phyloP scores from a whole-genome alignment of 306 rosid genomes.

The Lotus japonicus region DNA sequence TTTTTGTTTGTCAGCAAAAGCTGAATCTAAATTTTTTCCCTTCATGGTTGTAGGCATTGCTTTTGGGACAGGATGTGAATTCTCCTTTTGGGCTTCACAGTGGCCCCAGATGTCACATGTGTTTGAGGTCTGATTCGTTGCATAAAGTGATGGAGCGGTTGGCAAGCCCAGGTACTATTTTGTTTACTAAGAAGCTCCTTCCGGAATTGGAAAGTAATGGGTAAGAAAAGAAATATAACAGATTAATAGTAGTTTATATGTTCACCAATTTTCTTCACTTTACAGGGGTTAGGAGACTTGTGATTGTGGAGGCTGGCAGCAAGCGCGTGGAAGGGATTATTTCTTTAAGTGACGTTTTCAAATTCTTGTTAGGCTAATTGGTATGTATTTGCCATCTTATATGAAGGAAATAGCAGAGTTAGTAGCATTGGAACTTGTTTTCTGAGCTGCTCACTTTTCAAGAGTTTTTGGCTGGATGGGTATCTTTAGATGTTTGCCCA shows the following conservation, averaged over 20 bases:
- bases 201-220: neutral
- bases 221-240: neutral
- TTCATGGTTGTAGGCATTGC: slow-evolving; percentile 52
- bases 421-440: slow-evolving; percentile 20
- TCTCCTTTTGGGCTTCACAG: slow-evolving; percentile 39
- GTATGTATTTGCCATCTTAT: slow-evolving; percentile 7
- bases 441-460: slow-evolving; percentile 25
- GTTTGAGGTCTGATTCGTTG: slow-evolving; percentile 75
- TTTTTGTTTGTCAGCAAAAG: neutral
- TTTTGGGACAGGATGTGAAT: slow-evolving; percentile 60
- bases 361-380: slow-evolving; percentile 60
- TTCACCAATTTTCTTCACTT: slow-evolving; percentile 13
- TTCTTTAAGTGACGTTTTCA: slow-evolving; percentile 73
- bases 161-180: slow-evolving; percentile 59
- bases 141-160: slow-evolving; percentile 76
- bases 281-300: slow-evolving; percentile 79
- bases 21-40: slow-evolving; percentile 3
- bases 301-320: slow-evolving; percentile 88
- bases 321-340: slow-evolving; percentile 86
- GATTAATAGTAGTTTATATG: neutral
- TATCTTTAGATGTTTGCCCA: too few relatives aligned
- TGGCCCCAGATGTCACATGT: slow-evolving; percentile 75
- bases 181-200: neutral
- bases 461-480: slow-evolving; percentile 16
- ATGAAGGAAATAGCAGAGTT: slow-evolving; percentile 12